Conservation (phyloP, 495 filamentous ascomycete genomes). For the Penicillium silybi region DNA sequence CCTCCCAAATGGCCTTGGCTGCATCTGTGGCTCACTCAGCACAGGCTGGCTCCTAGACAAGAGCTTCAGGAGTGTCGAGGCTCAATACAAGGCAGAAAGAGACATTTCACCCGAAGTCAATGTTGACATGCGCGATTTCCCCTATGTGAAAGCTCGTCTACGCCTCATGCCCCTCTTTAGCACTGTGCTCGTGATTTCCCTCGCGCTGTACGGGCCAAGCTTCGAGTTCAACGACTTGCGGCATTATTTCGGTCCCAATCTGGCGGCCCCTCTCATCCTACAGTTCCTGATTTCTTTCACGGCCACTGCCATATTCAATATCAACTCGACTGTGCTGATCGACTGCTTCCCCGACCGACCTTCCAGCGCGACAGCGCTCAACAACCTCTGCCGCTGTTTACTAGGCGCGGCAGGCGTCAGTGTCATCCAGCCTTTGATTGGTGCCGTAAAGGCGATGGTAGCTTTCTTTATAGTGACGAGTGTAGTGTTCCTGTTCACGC, state of each 20-base stretch:
- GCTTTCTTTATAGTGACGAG: slow-evolving; percentile 1
- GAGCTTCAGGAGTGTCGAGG: slow-evolving; percentile 6
- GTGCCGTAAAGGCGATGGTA: not conserved
- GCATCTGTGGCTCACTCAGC: slow-evolving; percentile 13
- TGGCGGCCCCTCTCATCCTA: not conserved
- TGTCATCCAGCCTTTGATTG: slow-evolving; percentile 2
- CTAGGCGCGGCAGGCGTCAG: not conserved
- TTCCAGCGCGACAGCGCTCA: slow-evolving; percentile 1
- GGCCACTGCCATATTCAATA: slow-evolving; percentile 4
- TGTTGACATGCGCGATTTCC: slow-evolving; percentile 5
- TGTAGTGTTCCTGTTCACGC: not conserved
- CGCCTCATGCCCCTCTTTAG: slow-evolving; percentile 18
- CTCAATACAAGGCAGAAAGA: slow-evolving; percentile 4
- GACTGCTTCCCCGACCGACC: slow-evolving; percentile 5
- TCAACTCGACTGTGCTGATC: slow-evolving; percentile 5
- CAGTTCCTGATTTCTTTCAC: slow-evolving; percentile 3
- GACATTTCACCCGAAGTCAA: slow-evolving; percentile 1
- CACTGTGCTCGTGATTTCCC: slow-evolving; percentile 6
- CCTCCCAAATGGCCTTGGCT: slow-evolving; percentile 15
- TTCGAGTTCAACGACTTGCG: slow-evolving; percentile 19
- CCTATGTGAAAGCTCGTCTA: slow-evolving; percentile 15
- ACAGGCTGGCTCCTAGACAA: slow-evolving; percentile 19
- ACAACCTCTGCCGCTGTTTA: slow-evolving; percentile 1
- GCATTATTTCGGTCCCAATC: not conserved
- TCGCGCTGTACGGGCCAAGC: slow-evolving; percentile 18